Conservation (phyloP, 495 filamentous ascomycete species). For the Xylaria venustula region DNA sequence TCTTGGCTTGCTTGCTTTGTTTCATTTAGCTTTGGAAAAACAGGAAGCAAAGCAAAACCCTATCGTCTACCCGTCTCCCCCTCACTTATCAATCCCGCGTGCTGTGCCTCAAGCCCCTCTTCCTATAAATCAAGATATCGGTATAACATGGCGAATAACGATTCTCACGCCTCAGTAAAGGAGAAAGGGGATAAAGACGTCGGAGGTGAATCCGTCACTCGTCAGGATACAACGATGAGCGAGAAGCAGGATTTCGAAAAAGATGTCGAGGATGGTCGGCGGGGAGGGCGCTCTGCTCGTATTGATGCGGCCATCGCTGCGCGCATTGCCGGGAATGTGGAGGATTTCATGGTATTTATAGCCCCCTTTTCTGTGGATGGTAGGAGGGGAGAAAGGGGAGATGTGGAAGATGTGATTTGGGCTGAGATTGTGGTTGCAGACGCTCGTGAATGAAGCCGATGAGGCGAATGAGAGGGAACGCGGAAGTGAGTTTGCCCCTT, state of each 20-base stretch:
- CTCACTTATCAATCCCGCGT: no score
- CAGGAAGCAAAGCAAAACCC: no score
- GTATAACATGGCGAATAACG: no score
- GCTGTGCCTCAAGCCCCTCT: no score
- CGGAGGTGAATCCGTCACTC: slow-evolving; percentile 1
- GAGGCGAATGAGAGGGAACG: slow-evolving; percentile 33
- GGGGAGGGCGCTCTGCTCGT: slow-evolving; percentile 18
- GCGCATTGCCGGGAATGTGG: slow-evolving; percentile 31
- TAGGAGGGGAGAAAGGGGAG: not conserved
- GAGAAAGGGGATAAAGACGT: not conserved
- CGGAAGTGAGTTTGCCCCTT: slow-evolving; percentile 11
- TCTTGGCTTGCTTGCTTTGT: no score
- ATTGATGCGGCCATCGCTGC: slow-evolving; percentile 28
- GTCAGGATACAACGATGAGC: slow-evolving; percentile 8
- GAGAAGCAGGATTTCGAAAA: slow-evolving; percentile 21
- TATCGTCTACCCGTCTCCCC: no score
- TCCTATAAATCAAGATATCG: no score
- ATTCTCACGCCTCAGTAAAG: no score
- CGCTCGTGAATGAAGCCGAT: slow-evolving; percentile 31
- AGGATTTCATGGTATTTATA: slow-evolving; percentile 31
- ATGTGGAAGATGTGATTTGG: not conserved
- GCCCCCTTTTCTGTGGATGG: not conserved
- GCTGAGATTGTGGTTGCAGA: slow-evolving; percentile 12
- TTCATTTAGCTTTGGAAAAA: no score
- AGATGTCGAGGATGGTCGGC: slow-evolving; percentile 7